Base-by-base conservation (phyloP, 495 filamentous ascomycete species). In the Massariosphaeria phaeospora region DNA sequence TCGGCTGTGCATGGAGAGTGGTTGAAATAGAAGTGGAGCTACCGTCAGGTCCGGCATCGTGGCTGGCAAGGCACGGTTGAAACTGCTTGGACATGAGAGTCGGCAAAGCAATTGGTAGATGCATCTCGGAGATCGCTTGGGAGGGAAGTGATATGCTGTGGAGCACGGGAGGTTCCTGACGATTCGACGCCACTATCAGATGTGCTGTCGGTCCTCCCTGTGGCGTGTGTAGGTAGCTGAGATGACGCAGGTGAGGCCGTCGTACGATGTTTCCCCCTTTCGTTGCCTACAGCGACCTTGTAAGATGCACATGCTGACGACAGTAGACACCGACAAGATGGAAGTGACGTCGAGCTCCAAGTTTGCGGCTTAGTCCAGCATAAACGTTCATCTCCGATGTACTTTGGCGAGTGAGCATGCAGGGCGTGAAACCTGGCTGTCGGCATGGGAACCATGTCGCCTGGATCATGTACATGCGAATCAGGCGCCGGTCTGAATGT, bases 311-410 rank as follows among this genome's bases (percentile, higher is more conserved):
- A n/a, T n/a, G n/a, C n/a, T 39, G 35, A 39, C 20, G n/a, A 5
- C n/a, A 39, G n/a, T 39, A 18, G 30, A 29, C 5, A 15, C 17
- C 25, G 35, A 18, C 17, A n/a, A 12, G 15, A 20, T 23, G 23
- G 33, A 52, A 31, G 43, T 54, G 56, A 53, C 56, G 48, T 54
- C 44, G 43, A 48, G 13, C 21, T 30, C n/a, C n/a, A n/a, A 12
- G 41, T 2, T n/a, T 44, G 27, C 38, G 5, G 17, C 44, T 48
- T 7, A 53, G 42, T 54, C 46, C 31, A 48, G 49, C 56, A 53
- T 59, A 27, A 48, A 48, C 18, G 18, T 49, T 59, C 48, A 59
- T 59, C 50, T 53, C 56, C 56, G 48, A 35, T 21, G 1, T 8
- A 8, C 6, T 17, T 18, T 35, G 20, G 15, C 35, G 10, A 26